These are phyloP conservation scores for Hyaloscypha bicolor DNA, from an alignment of 495 filamentous ascomycete genomes.

Conservation along the genomic window DNA sequence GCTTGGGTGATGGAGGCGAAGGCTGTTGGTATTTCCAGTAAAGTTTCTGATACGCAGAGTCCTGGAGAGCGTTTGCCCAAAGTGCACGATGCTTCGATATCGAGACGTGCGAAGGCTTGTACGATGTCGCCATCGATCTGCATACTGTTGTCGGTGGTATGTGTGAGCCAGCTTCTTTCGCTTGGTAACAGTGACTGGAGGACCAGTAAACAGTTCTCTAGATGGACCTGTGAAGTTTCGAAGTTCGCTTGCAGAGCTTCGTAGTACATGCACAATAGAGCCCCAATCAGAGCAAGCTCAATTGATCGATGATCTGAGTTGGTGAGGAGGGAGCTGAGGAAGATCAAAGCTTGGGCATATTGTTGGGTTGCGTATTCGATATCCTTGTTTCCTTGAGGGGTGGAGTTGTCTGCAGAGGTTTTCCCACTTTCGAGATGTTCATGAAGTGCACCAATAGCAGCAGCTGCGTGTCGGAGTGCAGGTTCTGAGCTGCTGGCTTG, in stretches of 20 bases:
- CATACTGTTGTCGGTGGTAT: background rate
- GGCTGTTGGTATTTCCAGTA: background rate
- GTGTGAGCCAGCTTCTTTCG: background rate
- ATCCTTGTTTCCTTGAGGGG: background rate
- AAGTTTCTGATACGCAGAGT: background rate
- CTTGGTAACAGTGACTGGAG: background rate
- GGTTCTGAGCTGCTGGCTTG: constrained; percentile 3
- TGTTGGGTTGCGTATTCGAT: constrained; percentile 2
- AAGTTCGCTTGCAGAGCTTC: background rate
- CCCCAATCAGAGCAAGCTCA: background rate
- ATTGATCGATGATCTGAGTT: background rate
- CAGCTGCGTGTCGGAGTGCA: background rate
- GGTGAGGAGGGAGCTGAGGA: background rate
- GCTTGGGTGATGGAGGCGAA: background rate
- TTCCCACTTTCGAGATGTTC: background rate
- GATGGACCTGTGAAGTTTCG: background rate
- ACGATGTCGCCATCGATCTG: background rate
- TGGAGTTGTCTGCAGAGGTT: background rate
- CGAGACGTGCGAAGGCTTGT: background rate
- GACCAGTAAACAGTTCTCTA: background rate
- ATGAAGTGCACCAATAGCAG: constrained; percentile 12
- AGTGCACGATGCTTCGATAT: background rate
- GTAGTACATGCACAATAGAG: background rate
- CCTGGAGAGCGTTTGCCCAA: background rate
- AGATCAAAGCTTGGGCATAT: background rate